Evolutionary conservation across 345 rosid genomes (phyloP).

Genomic region (Camelina neglecta): DNA sequence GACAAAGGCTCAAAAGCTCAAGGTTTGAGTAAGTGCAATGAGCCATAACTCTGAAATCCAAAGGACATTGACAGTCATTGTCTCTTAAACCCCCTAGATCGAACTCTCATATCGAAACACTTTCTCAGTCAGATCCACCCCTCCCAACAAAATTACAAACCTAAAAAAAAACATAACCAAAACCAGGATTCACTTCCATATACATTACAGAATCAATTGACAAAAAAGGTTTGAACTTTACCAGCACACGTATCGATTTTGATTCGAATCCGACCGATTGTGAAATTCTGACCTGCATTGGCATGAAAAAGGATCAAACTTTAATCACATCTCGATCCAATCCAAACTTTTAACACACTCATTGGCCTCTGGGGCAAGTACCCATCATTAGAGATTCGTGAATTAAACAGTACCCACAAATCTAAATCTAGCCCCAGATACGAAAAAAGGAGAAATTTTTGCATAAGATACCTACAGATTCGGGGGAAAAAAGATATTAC

Average conservation of each 20-base stretch:
- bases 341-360: conserved; percentile 5
- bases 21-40: conserved; percentile 46
- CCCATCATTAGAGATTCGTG: conserved; percentile 20
- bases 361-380: neutral
- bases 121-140: conserved; percentile 33
- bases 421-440: conserved; percentile 8
- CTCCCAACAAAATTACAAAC: conserved; percentile 29
- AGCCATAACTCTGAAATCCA: conserved; percentile 69
- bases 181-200: conserved; percentile 8
- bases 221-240: conserved; percentile 23
- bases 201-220: conserved; percentile 21
- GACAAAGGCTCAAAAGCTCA: conserved; percentile 43
- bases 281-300: conserved; percentile 27
- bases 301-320: conserved; percentile 21
- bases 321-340: conserved; percentile 37
- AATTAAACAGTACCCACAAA: conserved; percentile 33
- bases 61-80: conserved; percentile 79
- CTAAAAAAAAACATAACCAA: conserved; percentile 16
- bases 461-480: conserved; percentile 13
- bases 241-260: conserved; percentile 23
- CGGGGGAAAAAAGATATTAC: neutral
- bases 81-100: conserved; percentile 54
- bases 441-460: conserved; percentile 8
- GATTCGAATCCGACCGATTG: conserved; percentile 29
- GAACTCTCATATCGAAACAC: conserved; percentile 46